A percentile compares a stretch with the other conserved stretches of the same genome.
Evolutionary conservation across 345 rosid genomes (phyloP).

Genomic region (Brassica napus): Da-Ae NC_063450.1:49678501-49679000

Average conservation of each 20-base stretch:
- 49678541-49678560: conserved; percentile 58
- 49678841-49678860: background rate
- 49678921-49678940: conserved; percentile 70
- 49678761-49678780: background rate
- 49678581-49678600: conserved; percentile 17
- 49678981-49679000: conserved; percentile 36
- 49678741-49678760: conserved; percentile 41
- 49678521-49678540: conserved; percentile 69
- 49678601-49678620: background rate
- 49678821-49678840: background rate
- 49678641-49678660: conserved; percentile 22
- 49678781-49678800: background rate
- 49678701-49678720: conserved; percentile 71
- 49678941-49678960: conserved; percentile 42
- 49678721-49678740: conserved; percentile 86
- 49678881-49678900: conserved; percentile 23
- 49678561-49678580: conserved; percentile 47
- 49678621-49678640: background rate
- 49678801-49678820: no score
- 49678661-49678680: conserved; percentile 78
- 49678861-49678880: background rate
- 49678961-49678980: conserved; percentile 30
- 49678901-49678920: conserved; percentile 75
- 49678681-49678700: conserved; percentile 68
- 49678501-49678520: conserved; percentile 65